Evolutionary conservation across 805 yeast genomes (phyloP), one percentile per base, ranked within the genome.

Genomic region (Monosporozyma servazzii): DNA sequence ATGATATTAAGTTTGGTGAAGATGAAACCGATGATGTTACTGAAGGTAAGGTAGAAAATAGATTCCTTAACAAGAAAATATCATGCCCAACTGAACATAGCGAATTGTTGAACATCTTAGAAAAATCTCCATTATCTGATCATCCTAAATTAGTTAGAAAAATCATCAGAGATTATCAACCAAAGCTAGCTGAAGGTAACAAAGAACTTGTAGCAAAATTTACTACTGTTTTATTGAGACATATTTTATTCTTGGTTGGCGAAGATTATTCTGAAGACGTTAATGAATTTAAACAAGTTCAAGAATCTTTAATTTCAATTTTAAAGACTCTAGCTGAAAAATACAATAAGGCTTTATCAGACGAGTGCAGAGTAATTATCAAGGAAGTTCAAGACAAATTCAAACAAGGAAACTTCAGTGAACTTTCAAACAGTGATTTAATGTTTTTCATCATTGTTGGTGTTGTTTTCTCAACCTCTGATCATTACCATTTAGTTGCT

Each of bases 401-500:
- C 27, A 62, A 69, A 47, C 60, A 62, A 13, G 59, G 60, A 8
- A 58, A 63, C 31, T 74, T 71, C 53, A 74, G 77, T 30, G 68
- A 64, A 43, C 58, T 69, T 15, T 70, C 78, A 3, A 56, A 55
- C 15, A 53, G 61, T 1, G 96, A 89, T 62, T 68, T 88, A 53
- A 68, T 87, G 5, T 78, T 85, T 53, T 86, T 84, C 61, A 74
- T 81, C 0, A 59, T 88, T 5, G 74, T 90, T 52, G 97, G 97
- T 6, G 73, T 76, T 50, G 64, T 89, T 4, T 93, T 86, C 63
- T 90, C 99, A 0, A 88, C 97, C 0, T 93, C 99, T 0, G 99
- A 93, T 72, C 90, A 88, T 64, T 91, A 86, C 69, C 99, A 93
- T 72, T 74, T 89, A 53, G 85, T 93, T 10, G 90, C 83, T 4